phyloP scores from a whole-genome alignment of 169 alveolate species.

The Plasmodium blacklocki region DNA sequence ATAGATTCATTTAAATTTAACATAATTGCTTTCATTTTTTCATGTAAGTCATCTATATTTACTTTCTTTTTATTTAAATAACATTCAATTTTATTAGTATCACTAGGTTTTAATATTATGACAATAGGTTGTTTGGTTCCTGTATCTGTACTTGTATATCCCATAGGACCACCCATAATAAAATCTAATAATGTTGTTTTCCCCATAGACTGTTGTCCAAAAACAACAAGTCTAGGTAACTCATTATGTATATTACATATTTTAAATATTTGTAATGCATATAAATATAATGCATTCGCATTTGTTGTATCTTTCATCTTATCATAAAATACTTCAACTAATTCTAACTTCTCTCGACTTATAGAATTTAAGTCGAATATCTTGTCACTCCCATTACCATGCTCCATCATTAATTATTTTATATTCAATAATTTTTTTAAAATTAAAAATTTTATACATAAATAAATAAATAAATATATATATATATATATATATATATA shows the following conservation, averaged over 20 bases:
- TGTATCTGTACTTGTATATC: slow-evolving; percentile 91
- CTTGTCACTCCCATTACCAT: slow-evolving; percentile 66
- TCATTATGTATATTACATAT: slow-evolving; percentile 90
- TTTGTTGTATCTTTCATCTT: slow-evolving; percentile 80
- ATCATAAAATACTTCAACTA: slow-evolving; percentile 71
- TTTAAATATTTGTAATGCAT: slow-evolving; percentile 89
- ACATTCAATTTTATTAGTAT: slow-evolving; percentile 71
- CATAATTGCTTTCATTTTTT: slow-evolving; percentile 88
- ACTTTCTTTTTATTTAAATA: slow-evolving; percentile 70
- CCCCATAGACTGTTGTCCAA: slow-evolving; percentile 94
- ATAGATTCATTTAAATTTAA: slow-evolving; percentile 83
- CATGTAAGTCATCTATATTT: slow-evolving; percentile 86
- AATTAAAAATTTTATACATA: too few species aligned
- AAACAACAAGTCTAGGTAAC: slow-evolving; percentile 92
- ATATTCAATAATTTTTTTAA: slow-evolving; percentile 1
- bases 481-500: neutral
- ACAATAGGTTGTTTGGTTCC: slow-evolving; percentile 93
- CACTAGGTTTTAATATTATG: slow-evolving; percentile 86
- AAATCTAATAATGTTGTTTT: slow-evolving; percentile 91
- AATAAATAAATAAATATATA: neutral
- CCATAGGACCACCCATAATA: slow-evolving; percentile 94
- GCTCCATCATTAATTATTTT: slow-evolving; percentile 36
- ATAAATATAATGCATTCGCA: slow-evolving; percentile 86
- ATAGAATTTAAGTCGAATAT: slow-evolving; percentile 72
- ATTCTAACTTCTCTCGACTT: slow-evolving; percentile 65